Base-by-base conservation (phyloP, 805 yeast genomes). In the Phaffomyces thermotolerans region DNA sequence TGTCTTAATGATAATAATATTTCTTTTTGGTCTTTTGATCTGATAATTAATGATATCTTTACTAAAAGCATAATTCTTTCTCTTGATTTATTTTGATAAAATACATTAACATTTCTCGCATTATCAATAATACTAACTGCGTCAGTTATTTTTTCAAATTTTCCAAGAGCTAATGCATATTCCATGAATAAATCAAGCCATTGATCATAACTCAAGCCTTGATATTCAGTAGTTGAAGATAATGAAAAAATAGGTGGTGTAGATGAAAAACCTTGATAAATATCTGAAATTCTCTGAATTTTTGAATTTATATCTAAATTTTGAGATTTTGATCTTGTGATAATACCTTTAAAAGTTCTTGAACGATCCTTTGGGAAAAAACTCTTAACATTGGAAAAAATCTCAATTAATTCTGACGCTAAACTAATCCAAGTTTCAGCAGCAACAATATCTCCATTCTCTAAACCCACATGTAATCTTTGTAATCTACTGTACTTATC, bases 151-250 rank as follows among this genome's bases (percentile, higher is more conserved):
- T 71, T 67, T 45, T 78, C 84, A 55, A 71, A 75, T 47, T 72
- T 73, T 0, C 88, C 80, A 40, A 84, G 71, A 22, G 80, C 71
- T 31, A 91, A 60, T 0, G 95, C 81, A 52, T 84, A 79, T 54
- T 82, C 84, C 76, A 89, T 81, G 54, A 89, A 86, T 7, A 91
- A 67, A 49, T 76, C 79, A 60, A 88, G 88, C 99, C 99, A 93
- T 32, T 74, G 74, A 33, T 83, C 84, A 59, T 85, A 85, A 4
- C 71, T 66, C 18, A 89, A 64, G 0, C 96, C 96, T 45, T 95
- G 71, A 56, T 84, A 85, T 53, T 75, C 81, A 1, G 69, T 68
- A 12, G 72, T 72, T 0, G 85, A 74, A 0, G 79, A 73, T 34
- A 64, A 47, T 6, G 64, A 61, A 4, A 68, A 58, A 69, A 66